Conservation (phyloP, 257 asterid species). For the Sherardia arvensis region DNA sequence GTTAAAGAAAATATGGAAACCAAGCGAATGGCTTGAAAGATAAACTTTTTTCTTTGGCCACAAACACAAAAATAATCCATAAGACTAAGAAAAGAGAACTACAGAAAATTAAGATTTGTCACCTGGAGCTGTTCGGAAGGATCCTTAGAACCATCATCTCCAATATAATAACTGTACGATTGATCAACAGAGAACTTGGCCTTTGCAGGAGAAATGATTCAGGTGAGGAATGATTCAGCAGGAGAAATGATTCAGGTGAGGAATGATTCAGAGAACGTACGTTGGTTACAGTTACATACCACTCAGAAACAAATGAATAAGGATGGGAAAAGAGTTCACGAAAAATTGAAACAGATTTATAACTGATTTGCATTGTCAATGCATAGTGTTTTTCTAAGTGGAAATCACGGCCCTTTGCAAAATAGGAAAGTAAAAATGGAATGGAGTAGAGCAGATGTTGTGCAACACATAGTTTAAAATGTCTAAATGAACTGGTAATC, state of each 20-base stretch:
- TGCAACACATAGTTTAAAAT: neutral
- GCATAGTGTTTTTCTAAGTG: neutral
- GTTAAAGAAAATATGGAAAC: neutral
- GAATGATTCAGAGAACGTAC: too few species aligned
- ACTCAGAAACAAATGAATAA: neutral
- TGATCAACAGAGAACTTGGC: slow-evolving; percentile 64
- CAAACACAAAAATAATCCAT: neutral
- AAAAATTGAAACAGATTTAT: neutral
- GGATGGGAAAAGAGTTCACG: neutral
- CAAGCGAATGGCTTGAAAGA: neutral
- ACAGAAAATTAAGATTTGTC: slow-evolving; percentile 10
- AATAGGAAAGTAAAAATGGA: neutral
- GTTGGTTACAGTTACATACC: too few species aligned
- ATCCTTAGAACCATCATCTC: slow-evolving; percentile 49
- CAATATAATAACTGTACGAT: slow-evolving; percentile 72
- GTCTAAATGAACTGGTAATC: neutral
- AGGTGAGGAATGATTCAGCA: neutral
- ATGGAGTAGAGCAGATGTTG: neutral
- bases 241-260: neutral
- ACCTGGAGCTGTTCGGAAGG: slow-evolving; percentile 31
- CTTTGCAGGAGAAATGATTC: slow-evolving; percentile 26
- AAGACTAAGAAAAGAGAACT: slow-evolving; percentile 5
- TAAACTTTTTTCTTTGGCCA: neutral
- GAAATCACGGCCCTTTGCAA: neutral
- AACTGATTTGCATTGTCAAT: neutral